Percentiles rank a stretch among this genome's conserved stretches.
Evolutionary conservation across 495 filamentous ascomycete species (phyloP).

Genomic region (Penicillium parvum): DNA sequence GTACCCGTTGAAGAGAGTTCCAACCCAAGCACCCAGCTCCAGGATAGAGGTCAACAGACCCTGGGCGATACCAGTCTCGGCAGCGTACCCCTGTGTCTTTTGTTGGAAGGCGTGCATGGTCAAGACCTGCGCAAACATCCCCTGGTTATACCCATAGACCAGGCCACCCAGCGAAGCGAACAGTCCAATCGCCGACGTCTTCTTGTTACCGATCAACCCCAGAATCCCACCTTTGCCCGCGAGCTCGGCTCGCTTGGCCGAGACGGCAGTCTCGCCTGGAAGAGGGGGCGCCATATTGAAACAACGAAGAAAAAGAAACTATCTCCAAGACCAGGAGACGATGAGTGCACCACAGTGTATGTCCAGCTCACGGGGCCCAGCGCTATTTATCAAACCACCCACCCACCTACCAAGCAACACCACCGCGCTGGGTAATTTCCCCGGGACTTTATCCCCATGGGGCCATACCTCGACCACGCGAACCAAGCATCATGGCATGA

Average conservation of each 20-base stretch:
- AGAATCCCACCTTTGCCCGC: conserved; percentile 25
- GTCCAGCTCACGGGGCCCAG: background rate
- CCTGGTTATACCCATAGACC: conserved; percentile 40
- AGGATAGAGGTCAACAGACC: conserved; percentile 73
- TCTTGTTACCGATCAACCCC: conserved; percentile 31
- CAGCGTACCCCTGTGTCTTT: conserved; percentile 32
- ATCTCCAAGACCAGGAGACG: background rate
- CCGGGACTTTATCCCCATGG: conserved; percentile 9
- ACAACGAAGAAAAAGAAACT: background rate
- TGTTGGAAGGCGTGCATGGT: conserved; percentile 29
- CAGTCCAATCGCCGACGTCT: conserved; percentile 29
- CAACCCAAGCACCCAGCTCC: conserved; percentile 79
- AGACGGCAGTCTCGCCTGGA: conserved; percentile 23
- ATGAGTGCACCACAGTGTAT: background rate
- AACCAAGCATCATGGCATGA: too few species aligned
- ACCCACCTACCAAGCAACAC: too few species aligned
- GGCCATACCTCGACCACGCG: background rate
- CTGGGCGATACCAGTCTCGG: conserved; percentile 47
- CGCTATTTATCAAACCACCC: too few species aligned
- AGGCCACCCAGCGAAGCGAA: conserved; percentile 36
- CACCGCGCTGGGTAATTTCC: conserved; percentile 4
- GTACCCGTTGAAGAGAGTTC: conserved; percentile 69
- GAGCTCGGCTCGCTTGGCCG: conserved; percentile 35
- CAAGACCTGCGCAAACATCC: conserved; percentile 38
- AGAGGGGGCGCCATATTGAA: conserved; percentile 15